These are phyloP conservation scores for Aphanoascus verrucosus DNA, from an alignment of 2,329 filamentous ascomycete species.

Conservation along the genomic window DNA sequence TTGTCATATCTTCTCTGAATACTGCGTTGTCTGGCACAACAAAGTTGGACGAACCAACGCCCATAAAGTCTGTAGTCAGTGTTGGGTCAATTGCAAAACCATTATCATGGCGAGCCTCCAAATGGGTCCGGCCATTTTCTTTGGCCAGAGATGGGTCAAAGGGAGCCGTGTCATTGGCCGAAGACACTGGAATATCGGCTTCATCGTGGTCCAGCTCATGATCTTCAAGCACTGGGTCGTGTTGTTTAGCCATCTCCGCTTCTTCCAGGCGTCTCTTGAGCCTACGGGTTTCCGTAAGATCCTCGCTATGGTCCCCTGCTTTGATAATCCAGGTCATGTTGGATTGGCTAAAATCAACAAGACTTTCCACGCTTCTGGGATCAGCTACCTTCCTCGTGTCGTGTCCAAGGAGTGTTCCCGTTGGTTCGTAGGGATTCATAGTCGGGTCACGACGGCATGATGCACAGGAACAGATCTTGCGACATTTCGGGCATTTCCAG, in stretches of 20 bases:
- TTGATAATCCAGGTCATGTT: constrained; percentile 74
- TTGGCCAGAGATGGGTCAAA: background rate
- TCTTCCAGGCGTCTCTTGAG: constrained; percentile 43
- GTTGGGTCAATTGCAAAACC: constrained; percentile 38
- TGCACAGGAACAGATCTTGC: constrained; percentile 76
- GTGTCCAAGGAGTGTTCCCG: constrained; percentile 76
- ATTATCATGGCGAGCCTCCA: constrained; percentile 15
- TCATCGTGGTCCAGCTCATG: constrained; percentile 37
- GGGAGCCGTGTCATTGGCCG: background rate
- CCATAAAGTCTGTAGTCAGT: constrained; percentile 19
- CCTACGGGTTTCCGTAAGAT: constrained; percentile 26
- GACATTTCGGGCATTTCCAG: constrained; percentile 85
- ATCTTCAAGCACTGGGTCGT: constrained; percentile 37
- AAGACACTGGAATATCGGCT: background rate
- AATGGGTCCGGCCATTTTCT: background rate
- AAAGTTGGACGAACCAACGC: constrained; percentile 15
- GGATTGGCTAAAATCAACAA: constrained; percentile 83
- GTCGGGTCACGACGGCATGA: constrained; percentile 58
- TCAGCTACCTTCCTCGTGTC: constrained; percentile 87
- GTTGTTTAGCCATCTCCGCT: constrained; percentile 42
- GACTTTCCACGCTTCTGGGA: constrained; percentile 74
- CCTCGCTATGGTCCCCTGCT: constrained; percentile 37
- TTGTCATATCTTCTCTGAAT: constrained; percentile 21
- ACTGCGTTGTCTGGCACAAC: constrained; percentile 22
- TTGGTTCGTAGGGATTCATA: constrained; percentile 74